Percentiles rank a stretch among this genome's conserved stretches.
phyloP scores from a whole-genome alignment of 2,329 filamentous ascomycete species.

The Cytospora paraplurivora region DNA sequence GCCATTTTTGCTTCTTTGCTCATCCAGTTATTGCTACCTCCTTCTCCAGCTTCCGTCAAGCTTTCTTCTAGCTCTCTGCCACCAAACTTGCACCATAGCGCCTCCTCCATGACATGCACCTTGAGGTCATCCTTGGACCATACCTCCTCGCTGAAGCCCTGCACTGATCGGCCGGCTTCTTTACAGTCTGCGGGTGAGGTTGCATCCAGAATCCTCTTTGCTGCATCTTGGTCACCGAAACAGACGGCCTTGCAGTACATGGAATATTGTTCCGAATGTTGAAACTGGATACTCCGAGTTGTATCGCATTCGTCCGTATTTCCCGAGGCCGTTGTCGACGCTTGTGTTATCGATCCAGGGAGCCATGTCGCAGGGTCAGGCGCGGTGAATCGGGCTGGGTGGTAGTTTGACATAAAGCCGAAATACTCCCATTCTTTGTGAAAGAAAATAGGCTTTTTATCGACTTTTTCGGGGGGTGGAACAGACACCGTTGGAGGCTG shows the following conservation, averaged over 20 bases:
- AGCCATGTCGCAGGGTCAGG: constrained; percentile 10
- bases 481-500: neutral
- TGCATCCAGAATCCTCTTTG: neutral
- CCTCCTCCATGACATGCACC: constrained; percentile 12
- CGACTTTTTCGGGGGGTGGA: neutral
- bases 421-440: constrained; percentile 10
- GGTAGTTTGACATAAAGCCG: constrained; percentile 21
- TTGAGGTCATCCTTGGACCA: constrained; percentile 11
- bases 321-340: neutral
- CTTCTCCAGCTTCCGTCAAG: neutral
- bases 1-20: neutral
- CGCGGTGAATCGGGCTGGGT: neutral
- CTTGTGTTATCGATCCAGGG: neutral
- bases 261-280: constrained; percentile 15
- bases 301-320: neutral
- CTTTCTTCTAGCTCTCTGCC: neutral
- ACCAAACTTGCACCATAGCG: neutral
- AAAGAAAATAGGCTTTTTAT: constrained; percentile 9
- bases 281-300: neutral
- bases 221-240: constrained; percentile 2
- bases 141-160: neutral
- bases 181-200: constrained; percentile 8
- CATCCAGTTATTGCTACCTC: neutral
- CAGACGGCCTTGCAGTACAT: constrained; percentile 16
- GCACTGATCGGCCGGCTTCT: constrained; percentile 1